Evolutionary conservation across 2,329 filamentous ascomycete species (phyloP).

Genomic region (Calonectria hawksworthii): DNA sequence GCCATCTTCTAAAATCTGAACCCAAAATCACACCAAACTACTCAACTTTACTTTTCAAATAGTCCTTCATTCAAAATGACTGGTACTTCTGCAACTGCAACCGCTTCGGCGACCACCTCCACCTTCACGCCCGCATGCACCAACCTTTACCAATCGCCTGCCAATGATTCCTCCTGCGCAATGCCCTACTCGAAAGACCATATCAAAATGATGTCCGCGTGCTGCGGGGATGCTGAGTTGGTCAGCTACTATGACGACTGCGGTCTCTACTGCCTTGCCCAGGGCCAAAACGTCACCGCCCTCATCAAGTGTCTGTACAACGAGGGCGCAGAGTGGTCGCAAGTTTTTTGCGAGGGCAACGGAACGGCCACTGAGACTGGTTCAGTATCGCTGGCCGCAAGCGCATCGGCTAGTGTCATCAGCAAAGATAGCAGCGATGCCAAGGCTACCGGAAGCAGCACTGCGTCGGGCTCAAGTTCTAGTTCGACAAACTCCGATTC

Average conservation of each 20-base stretch:
- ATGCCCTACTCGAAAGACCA: slow-evolving; percentile 56
- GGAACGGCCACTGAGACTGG: slow-evolving; percentile 53
- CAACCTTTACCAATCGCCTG: slow-evolving; percentile 58
- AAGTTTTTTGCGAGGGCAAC: slow-evolving; percentile 61
- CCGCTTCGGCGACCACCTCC: slow-evolving; percentile 29
- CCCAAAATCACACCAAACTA: neutral
- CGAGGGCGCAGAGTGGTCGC: slow-evolving; percentile 51
- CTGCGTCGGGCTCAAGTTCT: slow-evolving; percentile 20
- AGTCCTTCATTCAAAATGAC: neutral
- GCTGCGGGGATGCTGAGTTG: slow-evolving; percentile 61
- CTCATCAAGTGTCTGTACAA: slow-evolving; percentile 54
- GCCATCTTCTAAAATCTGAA: slow-evolving; percentile 18
- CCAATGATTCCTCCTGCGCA: slow-evolving; percentile 61
- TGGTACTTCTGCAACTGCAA: slow-evolving; percentile 27
- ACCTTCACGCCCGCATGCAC: slow-evolving; percentile 4
- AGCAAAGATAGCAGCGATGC: slow-evolving; percentile 10
- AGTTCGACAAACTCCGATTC: slow-evolving; percentile 34
- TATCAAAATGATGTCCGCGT: slow-evolving; percentile 59
- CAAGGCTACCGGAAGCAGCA: neutral
- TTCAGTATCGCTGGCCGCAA: slow-evolving; percentile 39
- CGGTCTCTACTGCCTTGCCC: slow-evolving; percentile 62
- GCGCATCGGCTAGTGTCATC: slow-evolving; percentile 50
- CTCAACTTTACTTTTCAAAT: neutral
- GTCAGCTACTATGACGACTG: slow-evolving; percentile 62
- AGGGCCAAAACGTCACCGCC: slow-evolving; percentile 48